Base-by-base conservation (phyloP, 2,329 filamentous ascomycete genomes). In the Talaromyces sp. region DNA sequence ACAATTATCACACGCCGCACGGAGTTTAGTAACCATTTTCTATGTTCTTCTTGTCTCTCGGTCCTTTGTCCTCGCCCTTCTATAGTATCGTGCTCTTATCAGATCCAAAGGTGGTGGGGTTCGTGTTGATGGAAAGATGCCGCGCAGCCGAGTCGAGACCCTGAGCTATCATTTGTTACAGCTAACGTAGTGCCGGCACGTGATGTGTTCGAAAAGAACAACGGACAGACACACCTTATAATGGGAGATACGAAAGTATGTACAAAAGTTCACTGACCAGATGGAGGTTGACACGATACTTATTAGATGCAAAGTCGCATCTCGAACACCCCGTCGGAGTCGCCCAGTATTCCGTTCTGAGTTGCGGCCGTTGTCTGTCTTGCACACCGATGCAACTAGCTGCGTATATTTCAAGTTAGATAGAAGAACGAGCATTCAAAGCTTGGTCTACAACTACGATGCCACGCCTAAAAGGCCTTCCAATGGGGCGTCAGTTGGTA, bases 111-210 rank as follows among this genome's bases (percentile, higher is more conserved):
- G 48, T 52, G 28, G 28, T 11, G 48, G 48, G 28, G 25, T 52
- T 33, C 4, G 16, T 18, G 25, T 5, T 14, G 28, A 18, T 33
- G 48, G 18, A 52, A 21, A 14, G 12, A 25, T 28, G 44, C 44
- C 44, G 23, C 12, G 2, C 12, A 48, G 44, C 44, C 5, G 23
- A 48, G 21, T 46, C 21, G 21, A 14, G 21, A 23, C 14, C 62
- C 35, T 61, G 62, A 50, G 64, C 66, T 23, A 60, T 65, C 40
- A 67, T 62, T 35, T 28, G n/a, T n/a, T n/a, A n/a, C n/a, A n/a
- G n/a, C n/a, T n/a, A n/a, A n/a, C n/a, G 42, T 46, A 48, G 44
- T 46, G 44, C 6, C 12, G 18, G 5, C 44, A 48, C 44, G 44
- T 48, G 44, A 48, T 48, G 23, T 11, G 8, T 42, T 25, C 25